phyloP scores from a whole-genome alignment of 2,329 filamentous ascomycete species.

The Xylariaceae sp. region DNA sequence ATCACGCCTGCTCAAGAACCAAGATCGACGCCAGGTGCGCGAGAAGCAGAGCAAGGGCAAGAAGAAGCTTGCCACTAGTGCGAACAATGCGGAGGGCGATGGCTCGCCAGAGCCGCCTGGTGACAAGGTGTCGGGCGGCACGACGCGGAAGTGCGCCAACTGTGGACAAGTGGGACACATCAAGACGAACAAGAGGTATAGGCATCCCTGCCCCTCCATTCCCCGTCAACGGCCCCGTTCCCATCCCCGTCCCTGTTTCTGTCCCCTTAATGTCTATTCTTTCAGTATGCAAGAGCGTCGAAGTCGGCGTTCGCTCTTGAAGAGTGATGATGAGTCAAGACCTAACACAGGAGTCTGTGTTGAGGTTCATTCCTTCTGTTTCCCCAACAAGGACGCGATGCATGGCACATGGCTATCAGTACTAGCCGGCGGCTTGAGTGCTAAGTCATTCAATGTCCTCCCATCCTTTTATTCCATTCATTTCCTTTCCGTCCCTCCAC shows the following conservation, averaged over 20 bases:
- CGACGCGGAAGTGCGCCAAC: constrained; percentile 91
- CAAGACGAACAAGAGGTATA: constrained; percentile 97
- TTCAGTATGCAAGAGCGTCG: too few relatives aligned
- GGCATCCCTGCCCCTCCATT: constrained; percentile 31
- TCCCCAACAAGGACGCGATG: neutral
- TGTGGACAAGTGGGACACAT: constrained; percentile 96
- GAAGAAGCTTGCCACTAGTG: constrained; percentile 34
- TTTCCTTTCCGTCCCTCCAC: neutral
- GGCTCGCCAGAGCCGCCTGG: constrained; percentile 49
- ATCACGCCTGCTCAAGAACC: constrained; percentile 81
- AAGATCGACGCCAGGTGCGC: constrained; percentile 80
- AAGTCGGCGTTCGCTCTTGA: too few relatives aligned
- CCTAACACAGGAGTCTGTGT: neutral
- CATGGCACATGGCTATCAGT: too few relatives aligned
- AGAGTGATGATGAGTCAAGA: too few relatives aligned
- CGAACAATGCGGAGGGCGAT: constrained; percentile 29
- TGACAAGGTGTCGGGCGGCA: constrained; percentile 55
- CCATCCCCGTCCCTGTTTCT: constrained; percentile 15
- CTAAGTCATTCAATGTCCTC: neutral
- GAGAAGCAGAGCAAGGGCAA: constrained; percentile 75
- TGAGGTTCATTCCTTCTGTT: neutral
- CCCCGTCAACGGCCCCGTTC: constrained; percentile 4
- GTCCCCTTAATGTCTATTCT: too few relatives aligned
- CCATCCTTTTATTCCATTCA: neutral
- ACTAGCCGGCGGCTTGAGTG: too few relatives aligned